These are phyloP conservation scores for Solanum ossicruentum DNA, from an alignment of 257 asterid species.

Conservation along the genomic window DNA sequence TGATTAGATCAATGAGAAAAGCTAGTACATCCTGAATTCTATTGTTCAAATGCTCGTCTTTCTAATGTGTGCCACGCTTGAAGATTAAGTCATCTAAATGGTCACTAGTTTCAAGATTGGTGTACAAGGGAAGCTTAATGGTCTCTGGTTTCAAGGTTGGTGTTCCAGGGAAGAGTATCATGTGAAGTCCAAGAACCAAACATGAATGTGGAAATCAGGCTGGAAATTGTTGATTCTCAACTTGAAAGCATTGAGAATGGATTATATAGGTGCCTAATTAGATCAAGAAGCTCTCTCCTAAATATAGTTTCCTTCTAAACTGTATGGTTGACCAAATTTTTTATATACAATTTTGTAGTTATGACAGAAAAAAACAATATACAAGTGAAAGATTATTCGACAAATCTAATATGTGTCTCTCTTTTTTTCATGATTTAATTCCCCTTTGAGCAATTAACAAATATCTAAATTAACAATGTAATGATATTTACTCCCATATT, in stretches of 20 bases:
- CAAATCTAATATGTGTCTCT: not conserved
- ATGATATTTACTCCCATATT: not conserved
- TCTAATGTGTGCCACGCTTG: constrained; percentile 2
- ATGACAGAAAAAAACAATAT: not conserved
- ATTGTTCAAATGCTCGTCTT: constrained; percentile 7
- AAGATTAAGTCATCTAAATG: constrained; percentile 16
- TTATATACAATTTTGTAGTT: not conserved
- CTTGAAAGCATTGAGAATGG: not conserved
- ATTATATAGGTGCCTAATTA: not conserved
- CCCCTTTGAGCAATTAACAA: not conserved
- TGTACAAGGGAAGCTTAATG: not conserved
- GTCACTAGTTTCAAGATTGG: constrained; percentile 16
- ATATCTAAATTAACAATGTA: not conserved
- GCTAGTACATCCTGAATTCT: constrained; percentile 3
- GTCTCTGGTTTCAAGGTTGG: no score
- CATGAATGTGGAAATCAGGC: not conserved
- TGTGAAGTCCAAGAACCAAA: constrained; percentile 7
- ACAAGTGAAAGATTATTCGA: not conserved
- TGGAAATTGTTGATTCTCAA: constrained; percentile 6
- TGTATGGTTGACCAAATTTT: not conserved
- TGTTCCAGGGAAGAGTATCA: not conserved
- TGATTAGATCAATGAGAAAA: constrained; percentile 9
- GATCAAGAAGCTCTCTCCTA: not conserved
- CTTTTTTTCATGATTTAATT: not conserved
- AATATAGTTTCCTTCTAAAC: not conserved